Conservation (phyloP, 441 rosid species). For the Melianthus villosus region DNA sequence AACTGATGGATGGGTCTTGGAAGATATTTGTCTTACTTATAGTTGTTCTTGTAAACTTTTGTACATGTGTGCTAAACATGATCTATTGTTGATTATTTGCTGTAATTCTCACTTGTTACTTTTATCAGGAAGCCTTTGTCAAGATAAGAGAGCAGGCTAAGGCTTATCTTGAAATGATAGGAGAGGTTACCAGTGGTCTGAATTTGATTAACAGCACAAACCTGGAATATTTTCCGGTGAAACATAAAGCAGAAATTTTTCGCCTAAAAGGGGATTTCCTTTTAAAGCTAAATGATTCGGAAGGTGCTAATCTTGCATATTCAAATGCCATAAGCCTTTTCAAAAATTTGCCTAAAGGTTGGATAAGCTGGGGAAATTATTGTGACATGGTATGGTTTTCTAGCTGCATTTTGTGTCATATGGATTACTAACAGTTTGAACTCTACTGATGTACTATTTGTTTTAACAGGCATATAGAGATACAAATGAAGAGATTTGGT, state of each 20-base stretch:
- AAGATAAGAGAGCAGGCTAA: constrained; percentile 96
- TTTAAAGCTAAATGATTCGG: constrained; percentile 58
- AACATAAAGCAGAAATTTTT: constrained; percentile 76
- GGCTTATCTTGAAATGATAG: constrained; percentile 73
- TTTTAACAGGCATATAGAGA: constrained; percentile 69
- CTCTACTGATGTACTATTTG: constrained; percentile 13
- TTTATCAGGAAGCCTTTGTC: constrained; percentile 85
- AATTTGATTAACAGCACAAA: constrained; percentile 76
- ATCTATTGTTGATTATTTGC: background rate
- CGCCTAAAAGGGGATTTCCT: constrained; percentile 83
- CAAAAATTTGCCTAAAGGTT: constrained; percentile 89
- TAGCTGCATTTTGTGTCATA: constrained; percentile 9
- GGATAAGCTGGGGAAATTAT: constrained; percentile 99
- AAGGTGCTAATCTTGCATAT: constrained; percentile 70
- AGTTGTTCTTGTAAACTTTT: no score
- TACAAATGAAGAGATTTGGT: constrained; percentile 78
- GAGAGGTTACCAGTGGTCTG: constrained; percentile 74
- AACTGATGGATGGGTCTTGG: no score
- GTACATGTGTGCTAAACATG: background rate
- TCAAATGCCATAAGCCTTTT: constrained; percentile 75
- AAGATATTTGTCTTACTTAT: no score
- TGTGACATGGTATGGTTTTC: constrained; percentile 67
- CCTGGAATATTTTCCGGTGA: constrained; percentile 72
- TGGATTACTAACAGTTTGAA: constrained; percentile 7
- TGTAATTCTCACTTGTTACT: constrained; percentile 11